Evolutionary conservation across 345 rosid genomes (phyloP).

Genomic region (Aquilaria yunnanensis): DNA sequence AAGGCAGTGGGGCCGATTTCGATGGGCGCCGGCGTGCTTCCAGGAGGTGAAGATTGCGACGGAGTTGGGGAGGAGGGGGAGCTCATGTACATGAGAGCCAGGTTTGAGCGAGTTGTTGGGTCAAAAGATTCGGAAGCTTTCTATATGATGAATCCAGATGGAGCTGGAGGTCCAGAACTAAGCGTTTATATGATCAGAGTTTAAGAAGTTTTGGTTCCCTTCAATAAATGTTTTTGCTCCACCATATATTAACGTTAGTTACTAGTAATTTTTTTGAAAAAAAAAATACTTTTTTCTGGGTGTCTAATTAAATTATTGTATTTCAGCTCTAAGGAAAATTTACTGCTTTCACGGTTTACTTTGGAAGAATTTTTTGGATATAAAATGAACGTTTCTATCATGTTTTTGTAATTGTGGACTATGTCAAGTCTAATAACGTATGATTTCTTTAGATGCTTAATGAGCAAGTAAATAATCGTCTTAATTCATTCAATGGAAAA

Average conservation of each 20-base stretch:
- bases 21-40: conserved; percentile 98
- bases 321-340: no score
- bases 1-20: conserved; percentile 76
- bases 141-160: conserved; percentile 92
- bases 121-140: conserved; percentile 91
- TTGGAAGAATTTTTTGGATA: no score
- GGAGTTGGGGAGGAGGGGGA: conserved; percentile 60
- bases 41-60: conserved; percentile 31
- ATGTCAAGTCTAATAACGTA: no score
- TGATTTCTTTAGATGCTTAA: no score
- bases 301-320: no score
- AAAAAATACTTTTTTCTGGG: no score
- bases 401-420: no score
- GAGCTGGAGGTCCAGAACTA: conserved; percentile 84
- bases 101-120: conserved; percentile 88
- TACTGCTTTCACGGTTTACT: no score
- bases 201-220: conserved; percentile 5
- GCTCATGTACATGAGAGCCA: conserved; percentile 95
- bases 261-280: background rate
- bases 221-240: background rate
- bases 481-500: no score
- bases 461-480: no score
- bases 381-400: no score
- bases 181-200: conserved; percentile 78
- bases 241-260: conserved; percentile 4